Evolutionary conservation across 371 early-diverging fungal species (phyloP), one percentile per base, ranked within the genome.

Genomic region (Smittium culicis): DNA sequence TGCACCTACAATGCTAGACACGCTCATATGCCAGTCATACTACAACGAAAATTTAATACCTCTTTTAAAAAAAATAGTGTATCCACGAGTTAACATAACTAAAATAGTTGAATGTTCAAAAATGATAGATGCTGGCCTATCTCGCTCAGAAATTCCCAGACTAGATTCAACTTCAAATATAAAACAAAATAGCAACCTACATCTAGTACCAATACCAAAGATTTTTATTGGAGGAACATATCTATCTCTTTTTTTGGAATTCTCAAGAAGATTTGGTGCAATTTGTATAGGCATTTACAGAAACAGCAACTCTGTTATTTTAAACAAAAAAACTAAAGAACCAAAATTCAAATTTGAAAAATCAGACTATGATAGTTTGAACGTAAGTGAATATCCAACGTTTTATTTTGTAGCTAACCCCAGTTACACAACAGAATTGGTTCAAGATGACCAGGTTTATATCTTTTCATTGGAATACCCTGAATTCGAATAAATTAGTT

Each of bases 1-100:
- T 58, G 77, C 84, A 14, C 80, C 81, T 1, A 74, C 75, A 30
- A 83, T 88, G 82, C 75, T 87, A 25, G 86, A 88, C 67, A 82
- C 86, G 1, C 69, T 87, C 20, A 72, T 87, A 24, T 82, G 83
- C 71, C 88, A 87, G 71, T 75, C 81, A 2, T 82, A 78, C 69
- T 86, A 84, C 70, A 82, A 83, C 69, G 72, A 78, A 56, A 73
- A 82, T 61, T 58, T 85, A 1, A 72, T 85, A n/a, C 72, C 72
- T 65, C 70, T 85, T 34, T 70, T 85, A 69, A 81, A 78, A 73
- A 73, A 71, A 34, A 66, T 81, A 24, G 69, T 81, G 11, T 81
- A 81, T 35, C 69, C 73, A 54, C 70, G 73, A 59, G 75, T 75
- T 64, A 69, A 68, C 16, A 71, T 73, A n/a, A 74, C 69, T 1